These are phyloP conservation scores for Neoscytalidium dimidiatum DNA, from an alignment of 2,329 filamentous ascomycete species.

Conservation along the genomic window DNA sequence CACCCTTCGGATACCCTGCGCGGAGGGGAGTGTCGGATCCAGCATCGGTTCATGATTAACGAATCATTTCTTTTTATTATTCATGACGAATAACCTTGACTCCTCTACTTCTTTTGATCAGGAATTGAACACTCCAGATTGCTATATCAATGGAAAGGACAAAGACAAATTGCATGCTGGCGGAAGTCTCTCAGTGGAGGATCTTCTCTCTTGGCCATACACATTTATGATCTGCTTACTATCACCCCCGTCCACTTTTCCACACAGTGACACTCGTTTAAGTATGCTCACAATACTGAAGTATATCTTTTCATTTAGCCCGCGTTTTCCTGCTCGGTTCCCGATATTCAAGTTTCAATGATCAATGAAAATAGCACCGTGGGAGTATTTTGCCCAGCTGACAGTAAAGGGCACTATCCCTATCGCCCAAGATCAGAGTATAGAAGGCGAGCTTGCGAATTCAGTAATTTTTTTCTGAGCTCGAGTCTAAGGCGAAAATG, in stretches of 20 bases:
- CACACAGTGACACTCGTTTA: neutral
- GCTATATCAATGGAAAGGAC: neutral
- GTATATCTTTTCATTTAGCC: neutral
- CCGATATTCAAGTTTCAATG: too few relatives aligned
- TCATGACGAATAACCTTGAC: constrained; percentile 1
- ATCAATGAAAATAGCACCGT: too few relatives aligned
- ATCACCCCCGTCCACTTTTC: neutral
- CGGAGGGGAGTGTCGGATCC: too few relatives aligned
- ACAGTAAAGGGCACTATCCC: too few relatives aligned
- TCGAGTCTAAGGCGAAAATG: neutral
- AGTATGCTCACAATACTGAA: neutral
- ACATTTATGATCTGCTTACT: neutral
- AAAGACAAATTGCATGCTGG: neutral
- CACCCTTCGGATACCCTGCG: neutral
- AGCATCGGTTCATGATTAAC: constrained; percentile 1
- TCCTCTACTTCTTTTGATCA: neutral
- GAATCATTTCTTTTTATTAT: neutral
- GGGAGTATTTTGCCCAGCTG: too few relatives aligned
- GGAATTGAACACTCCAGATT: neutral
- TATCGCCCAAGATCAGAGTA: too few relatives aligned
- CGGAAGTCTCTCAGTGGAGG: neutral
- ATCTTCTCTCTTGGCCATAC: neutral
- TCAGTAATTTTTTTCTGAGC: neutral
- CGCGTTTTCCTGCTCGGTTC: too few relatives aligned
- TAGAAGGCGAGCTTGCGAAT: neutral